These are phyloP conservation scores for Lasiosphaeriaceae sp. DNA, from an alignment of 495 filamentous ascomycete genomes.

Conservation along the genomic window DNA sequence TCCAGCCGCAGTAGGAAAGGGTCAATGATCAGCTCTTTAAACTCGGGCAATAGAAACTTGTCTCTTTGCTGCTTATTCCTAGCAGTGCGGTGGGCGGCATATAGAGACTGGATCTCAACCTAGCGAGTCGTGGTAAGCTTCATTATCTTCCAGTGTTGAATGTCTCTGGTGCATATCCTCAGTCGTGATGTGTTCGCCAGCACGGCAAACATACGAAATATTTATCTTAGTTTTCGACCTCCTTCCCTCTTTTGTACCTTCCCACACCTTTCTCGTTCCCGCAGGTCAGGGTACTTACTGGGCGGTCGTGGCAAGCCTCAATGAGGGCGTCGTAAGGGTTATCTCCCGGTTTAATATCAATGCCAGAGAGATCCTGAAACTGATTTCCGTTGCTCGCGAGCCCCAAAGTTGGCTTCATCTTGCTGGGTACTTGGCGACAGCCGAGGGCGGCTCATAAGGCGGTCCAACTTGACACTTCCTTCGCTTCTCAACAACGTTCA, in stretches of 20 bases:
- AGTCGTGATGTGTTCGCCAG: no score
- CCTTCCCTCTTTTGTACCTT: background rate
- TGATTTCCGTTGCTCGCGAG: constrained; percentile 48
- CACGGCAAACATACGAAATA: no score
- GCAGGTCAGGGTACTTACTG: constrained; percentile 48
- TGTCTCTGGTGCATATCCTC: no score
- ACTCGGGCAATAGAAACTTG: constrained; percentile 65
- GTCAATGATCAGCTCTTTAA: constrained; percentile 69
- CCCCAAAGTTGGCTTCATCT: constrained; percentile 33
- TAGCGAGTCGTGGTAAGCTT: constrained; percentile 25
- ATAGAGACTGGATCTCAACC: constrained; percentile 67
- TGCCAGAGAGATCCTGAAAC: constrained; percentile 54
- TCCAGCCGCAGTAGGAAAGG: constrained; percentile 65
- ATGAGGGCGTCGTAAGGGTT: constrained; percentile 82
- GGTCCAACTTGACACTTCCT: no score
- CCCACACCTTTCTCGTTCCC: background rate
- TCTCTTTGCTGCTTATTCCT: constrained; percentile 67
- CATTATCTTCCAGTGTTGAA: no score
- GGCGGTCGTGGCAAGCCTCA: constrained; percentile 51
- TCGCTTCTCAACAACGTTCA: no score
- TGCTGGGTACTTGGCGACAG: no score
- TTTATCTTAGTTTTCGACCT: no score
- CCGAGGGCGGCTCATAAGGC: no score
- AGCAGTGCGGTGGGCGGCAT: constrained; percentile 65
- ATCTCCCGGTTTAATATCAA: constrained; percentile 41